These are phyloP conservation scores for Capronia coronata DNA, from an alignment of 2,329 filamentous ascomycete species.

Conservation along the genomic window DNA sequence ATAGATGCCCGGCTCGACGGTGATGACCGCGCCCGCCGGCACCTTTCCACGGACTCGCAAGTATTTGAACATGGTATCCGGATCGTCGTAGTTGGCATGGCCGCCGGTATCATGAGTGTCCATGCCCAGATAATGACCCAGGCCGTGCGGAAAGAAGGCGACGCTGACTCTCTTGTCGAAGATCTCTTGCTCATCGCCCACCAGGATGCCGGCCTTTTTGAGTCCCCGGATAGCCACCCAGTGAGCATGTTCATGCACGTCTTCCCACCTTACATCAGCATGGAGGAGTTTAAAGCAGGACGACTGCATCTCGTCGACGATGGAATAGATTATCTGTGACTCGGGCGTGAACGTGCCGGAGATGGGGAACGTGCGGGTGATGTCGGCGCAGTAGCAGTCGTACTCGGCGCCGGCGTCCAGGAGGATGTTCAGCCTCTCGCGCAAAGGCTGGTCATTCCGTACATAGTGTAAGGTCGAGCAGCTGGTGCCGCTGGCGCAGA, in stretches of 20 bases:
- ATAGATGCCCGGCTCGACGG: constrained; percentile 91
- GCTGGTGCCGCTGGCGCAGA: constrained; percentile 76
- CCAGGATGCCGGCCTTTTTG: constrained; percentile 63
- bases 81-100: constrained; percentile 69
- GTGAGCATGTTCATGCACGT: constrained; percentile 67
- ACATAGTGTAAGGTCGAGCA: constrained; percentile 82
- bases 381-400: constrained; percentile 77
- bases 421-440: constrained; percentile 65
- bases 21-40: constrained; percentile 76
- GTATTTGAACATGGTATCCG: constrained; percentile 80
- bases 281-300: constrained; percentile 62
- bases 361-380: constrained; percentile 82
- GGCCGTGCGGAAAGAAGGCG: constrained; percentile 85
- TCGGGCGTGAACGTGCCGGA: constrained; percentile 63
- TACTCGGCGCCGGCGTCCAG: constrained; percentile 86
- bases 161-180: constrained; percentile 71
- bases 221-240: constrained; percentile 66
- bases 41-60: constrained; percentile 69
- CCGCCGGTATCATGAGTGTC: constrained; percentile 86
- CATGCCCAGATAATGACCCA: constrained; percentile 87
- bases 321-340: constrained; percentile 64
- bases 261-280: constrained; percentile 63
- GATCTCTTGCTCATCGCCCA: constrained; percentile 63
- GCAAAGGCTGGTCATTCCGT: constrained; percentile 67
- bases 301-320: constrained; percentile 76